phyloP scores from a whole-genome alignment of 2,329 filamentous ascomycete species.

The Fragosphaeria purpurea region DNA sequence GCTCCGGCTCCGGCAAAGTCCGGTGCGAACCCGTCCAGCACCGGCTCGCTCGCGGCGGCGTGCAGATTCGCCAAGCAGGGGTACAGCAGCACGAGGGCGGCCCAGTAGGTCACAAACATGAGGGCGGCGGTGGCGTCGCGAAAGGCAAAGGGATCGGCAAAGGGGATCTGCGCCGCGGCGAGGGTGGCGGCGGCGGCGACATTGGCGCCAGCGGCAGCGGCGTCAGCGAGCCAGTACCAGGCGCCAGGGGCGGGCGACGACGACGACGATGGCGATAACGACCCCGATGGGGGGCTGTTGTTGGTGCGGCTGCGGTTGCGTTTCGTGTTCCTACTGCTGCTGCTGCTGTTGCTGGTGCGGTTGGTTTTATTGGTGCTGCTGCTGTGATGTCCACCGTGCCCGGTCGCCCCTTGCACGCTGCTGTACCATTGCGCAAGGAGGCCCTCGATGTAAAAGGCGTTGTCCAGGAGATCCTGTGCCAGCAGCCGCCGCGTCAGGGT shows the following conservation, averaged over 20 bases:
- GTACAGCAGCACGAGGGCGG: constrained; percentile 38
- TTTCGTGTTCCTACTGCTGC: neutral
- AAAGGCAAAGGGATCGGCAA: constrained; percentile 36
- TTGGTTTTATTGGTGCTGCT: neutral
- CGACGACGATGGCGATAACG: neutral
- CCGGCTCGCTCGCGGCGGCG: constrained; percentile 32
- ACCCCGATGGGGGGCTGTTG: neutral
- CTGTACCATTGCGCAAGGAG: constrained; percentile 39
- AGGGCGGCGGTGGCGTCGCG: constrained; percentile 33
- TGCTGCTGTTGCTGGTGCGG: neutral
- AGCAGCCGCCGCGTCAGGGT: constrained; percentile 32
- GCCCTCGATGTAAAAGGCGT: constrained; percentile 36
- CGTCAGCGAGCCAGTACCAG: constrained; percentile 30
- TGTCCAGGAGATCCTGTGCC: constrained; percentile 38
- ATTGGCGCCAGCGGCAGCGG: constrained; percentile 11
- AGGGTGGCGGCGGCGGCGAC: too few species aligned
- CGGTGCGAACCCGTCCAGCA: constrained; percentile 29
- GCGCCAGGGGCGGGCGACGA: constrained; percentile 8
- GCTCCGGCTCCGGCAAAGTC: too few species aligned
- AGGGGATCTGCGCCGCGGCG: constrained; percentile 28
- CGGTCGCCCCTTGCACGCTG: constrained; percentile 18
- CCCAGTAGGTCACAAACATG: constrained; percentile 45
- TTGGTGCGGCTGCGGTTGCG: neutral
- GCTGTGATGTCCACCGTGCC: constrained; percentile 1
- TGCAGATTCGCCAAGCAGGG: constrained; percentile 38